Evolutionary conservation across 2,329 filamentous ascomycete species (phyloP).

Genomic region (Claviceps fusiformis): DNA sequence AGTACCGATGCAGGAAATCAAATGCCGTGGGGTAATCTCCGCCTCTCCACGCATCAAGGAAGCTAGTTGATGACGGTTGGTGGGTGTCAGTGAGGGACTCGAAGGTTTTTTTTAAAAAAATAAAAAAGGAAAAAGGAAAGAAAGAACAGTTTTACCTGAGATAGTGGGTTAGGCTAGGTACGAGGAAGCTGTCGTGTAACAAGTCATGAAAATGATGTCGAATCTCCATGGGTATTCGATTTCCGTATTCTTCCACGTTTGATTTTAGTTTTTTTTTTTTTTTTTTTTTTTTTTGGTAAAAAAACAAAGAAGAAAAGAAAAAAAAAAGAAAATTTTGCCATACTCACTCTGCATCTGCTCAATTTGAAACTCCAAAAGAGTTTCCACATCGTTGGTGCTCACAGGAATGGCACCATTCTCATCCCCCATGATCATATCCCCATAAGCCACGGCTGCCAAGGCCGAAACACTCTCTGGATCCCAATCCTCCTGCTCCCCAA

Average conservation of each 20-base stretch:
- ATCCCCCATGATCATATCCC: conserved; percentile 35
- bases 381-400: conserved; percentile 69
- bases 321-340: not conserved
- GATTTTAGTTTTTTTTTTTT: too few species aligned
- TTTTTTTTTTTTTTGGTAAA: not conserved
- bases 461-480: conserved; percentile 26
- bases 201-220: conserved; percentile 57
- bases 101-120: not conserved
- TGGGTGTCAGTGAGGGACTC: not conserved
- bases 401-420: conserved; percentile 31
- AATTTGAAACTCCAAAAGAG: conserved; percentile 75
- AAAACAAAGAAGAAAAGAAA: too few species aligned
- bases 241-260: conserved; percentile 55
- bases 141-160: conserved; percentile 45
- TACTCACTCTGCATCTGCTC: conserved; percentile 66
- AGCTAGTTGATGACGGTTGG: conserved; percentile 33
- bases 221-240: conserved; percentile 62
- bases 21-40: conserved; percentile 85
- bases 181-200: conserved; percentile 50
- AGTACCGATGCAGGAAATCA: conserved; percentile 85
- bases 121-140: too few species aligned
- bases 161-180: conserved; percentile 65
- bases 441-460: conserved; percentile 35
- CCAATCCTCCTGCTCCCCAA: conserved; percentile 38
- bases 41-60: conserved; percentile 82